Base-by-base conservation (phyloP, 331 rosid species). In the Prunus yedoensis region DNA sequence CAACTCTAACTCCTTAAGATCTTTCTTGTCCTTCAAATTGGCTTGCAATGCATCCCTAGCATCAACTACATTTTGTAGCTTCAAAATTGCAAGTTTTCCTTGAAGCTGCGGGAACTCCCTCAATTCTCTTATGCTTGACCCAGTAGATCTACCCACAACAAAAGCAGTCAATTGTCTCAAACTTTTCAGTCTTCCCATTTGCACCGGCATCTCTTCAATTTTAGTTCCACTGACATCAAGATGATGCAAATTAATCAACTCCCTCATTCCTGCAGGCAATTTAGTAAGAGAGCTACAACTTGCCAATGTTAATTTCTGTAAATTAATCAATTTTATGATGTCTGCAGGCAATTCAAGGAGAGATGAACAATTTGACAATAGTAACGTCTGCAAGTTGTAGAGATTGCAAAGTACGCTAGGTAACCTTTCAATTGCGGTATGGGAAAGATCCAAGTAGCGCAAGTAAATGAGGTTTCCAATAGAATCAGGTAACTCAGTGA, bases 1-100 rank as follows among this genome's bases (percentile, higher is more conserved):
- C n/a, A n/a, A n/a, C n/a, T n/a, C n/a, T 28, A 74, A 23, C 41
- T 35, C 43, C 43, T 74, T 69, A 16, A 62, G 60, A 62, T 6
- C 43, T 9, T 47, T 18, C 17, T 45, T 74, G 2, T 13, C 35
- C 62, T 27, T 60, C 61, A 74, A 20, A 50, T 59, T 59, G 58
- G 58, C 67, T 16, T 59, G 45, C 60, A 27, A 15, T 3, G 78
- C 60, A 21, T 74, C 70, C 25, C 4, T 0, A 4, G 62, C 62
- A 27, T 46, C 21, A 5, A 16, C 32, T 0, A 63, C 12, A 27
- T 61, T 64, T 3, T 74, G 51, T 2, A 74, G 47, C 50, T 62
- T 62, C 20, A 2, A 10, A 8, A 74, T 18, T 10, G 23, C 17
- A 12, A 74, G 71, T 20, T 18, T 27, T 30, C 78, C 78, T 0